phyloP scores from a whole-genome alignment of 306 rosid species.

The Fagus sylvatica region DNA sequence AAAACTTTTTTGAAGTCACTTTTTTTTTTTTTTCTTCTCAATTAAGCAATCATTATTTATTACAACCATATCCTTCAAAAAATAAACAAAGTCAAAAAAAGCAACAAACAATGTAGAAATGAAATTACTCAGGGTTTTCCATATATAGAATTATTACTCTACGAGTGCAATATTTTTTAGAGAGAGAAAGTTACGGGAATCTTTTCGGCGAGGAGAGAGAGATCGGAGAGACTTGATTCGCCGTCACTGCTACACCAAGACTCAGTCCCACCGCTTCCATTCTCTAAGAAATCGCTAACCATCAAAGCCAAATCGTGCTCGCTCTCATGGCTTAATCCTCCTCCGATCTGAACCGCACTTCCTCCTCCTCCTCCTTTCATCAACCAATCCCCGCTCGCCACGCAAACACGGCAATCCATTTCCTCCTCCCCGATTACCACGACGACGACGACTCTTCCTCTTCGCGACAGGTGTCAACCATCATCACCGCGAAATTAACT shows the following conservation, averaged over 20 bases:
- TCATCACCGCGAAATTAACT: background rate
- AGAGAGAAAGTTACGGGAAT: constrained; percentile 46
- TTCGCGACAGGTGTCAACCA: background rate
- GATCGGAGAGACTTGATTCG: constrained; percentile 76
- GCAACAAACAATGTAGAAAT: too few relatives aligned
- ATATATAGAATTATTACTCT: too few relatives aligned
- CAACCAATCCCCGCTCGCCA: constrained; percentile 66
- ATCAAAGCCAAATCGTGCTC: constrained; percentile 82
- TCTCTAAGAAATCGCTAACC: constrained; percentile 90
- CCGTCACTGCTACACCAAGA: constrained; percentile 93
- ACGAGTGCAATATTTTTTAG: too few relatives aligned
- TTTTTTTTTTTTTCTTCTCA: background rate
- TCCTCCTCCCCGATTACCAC: constrained; percentile 4
- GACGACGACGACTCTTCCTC: constrained; percentile 1
- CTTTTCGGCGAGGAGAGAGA: constrained; percentile 73
- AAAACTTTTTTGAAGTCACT: background rate
- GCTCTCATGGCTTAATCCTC: constrained; percentile 86
- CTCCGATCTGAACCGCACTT: constrained; percentile 47
- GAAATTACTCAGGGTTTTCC: too few relatives aligned
- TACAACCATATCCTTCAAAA: too few relatives aligned
- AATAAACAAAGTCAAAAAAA: too few relatives aligned
- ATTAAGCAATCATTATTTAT: background rate
- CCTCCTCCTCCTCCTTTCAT: constrained; percentile 35
- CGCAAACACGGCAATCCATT: constrained; percentile 64
- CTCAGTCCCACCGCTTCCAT: constrained; percentile 82